phyloP scores from a whole-genome alignment of 192 early-diverging fungal genomes.

The Rhizophagus prolifer region DNA sequence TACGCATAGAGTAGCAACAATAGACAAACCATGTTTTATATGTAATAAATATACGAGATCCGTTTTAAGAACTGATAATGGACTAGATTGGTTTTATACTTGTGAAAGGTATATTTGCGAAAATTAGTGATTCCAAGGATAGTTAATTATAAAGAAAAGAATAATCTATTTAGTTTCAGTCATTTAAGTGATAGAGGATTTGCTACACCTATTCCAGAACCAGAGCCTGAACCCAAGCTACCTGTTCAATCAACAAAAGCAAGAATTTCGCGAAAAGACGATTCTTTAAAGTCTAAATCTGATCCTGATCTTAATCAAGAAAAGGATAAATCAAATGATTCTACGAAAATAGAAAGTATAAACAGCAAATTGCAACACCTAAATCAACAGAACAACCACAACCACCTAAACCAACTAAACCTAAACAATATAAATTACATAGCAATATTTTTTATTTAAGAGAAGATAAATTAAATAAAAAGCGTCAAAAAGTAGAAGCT shows the following conservation, averaged over 20 bases:
- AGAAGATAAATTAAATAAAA: constrained; percentile 36
- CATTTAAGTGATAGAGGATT: constrained; percentile 42
- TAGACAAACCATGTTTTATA: constrained; percentile 47
- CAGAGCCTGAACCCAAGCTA: background rate
- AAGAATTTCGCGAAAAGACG: background rate
- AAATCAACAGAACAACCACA: background rate
- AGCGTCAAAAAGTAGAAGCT: constrained; percentile 32
- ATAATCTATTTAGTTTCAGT: too few relatives aligned
- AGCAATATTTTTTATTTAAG: constrained; percentile 46
- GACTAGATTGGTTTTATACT: constrained; percentile 47
- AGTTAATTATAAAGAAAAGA: too few relatives aligned
- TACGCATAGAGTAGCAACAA: constrained; percentile 32
- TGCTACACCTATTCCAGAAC: constrained; percentile 30
- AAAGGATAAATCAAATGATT: constrained; percentile 8
- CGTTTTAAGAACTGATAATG: constrained; percentile 40
- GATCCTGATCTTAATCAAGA: constrained; percentile 32
- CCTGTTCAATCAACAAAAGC: background rate
- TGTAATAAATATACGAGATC: constrained; percentile 41
- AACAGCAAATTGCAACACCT: constrained; percentile 10
- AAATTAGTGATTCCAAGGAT: too few relatives aligned
- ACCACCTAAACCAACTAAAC: constrained; percentile 25
- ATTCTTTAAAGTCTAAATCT: background rate
- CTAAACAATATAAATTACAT: constrained; percentile 41
- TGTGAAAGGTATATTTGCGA: constrained; percentile 29
- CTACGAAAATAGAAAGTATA: constrained; percentile 29